These are phyloP conservation scores for Penicillium digitatum DNA, from an alignment of 2,329 filamentous ascomycete species.

Conservation along the genomic window DNA sequence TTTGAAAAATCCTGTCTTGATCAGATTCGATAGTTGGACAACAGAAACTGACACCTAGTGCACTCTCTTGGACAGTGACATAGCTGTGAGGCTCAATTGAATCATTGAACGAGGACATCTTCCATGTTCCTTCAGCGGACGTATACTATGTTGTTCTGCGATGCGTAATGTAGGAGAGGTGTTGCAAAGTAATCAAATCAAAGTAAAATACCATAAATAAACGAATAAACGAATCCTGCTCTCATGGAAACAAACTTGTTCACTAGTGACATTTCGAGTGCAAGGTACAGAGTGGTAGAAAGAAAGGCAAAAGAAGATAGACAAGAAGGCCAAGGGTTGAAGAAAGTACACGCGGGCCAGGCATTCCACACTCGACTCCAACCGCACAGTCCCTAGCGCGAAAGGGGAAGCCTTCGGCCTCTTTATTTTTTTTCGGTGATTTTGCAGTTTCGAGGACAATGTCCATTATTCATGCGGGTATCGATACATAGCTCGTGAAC, in stretches of 20 bases:
- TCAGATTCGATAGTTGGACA: not conserved
- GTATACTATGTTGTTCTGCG: not conserved
- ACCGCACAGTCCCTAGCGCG: not conserved
- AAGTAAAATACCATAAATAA: not conserved
- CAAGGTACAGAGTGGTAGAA: not conserved
- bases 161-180: not conserved
- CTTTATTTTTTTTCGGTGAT: not conserved
- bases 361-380: not conserved
- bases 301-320: not conserved
- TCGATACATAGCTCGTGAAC: conserved; percentile 26
- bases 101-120: not conserved
- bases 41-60: not conserved
- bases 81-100: not conserved
- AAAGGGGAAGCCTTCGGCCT: not conserved
- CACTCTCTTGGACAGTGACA: not conserved
- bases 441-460: conserved; percentile 5
- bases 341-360: conserved; percentile 1
- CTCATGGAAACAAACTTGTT: not conserved
- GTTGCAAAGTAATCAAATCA: not conserved
- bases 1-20: not conserved
- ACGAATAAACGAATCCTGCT: not conserved
- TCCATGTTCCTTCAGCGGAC: not conserved
- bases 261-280: not conserved
- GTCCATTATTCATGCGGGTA: conserved; percentile 16
- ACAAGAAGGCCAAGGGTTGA: conserved; percentile 4